These are phyloP conservation scores for Carex kokanica DNA, from an alignment of 176 grass and related monocot genomes.

Conservation along the genomic window DNA sequence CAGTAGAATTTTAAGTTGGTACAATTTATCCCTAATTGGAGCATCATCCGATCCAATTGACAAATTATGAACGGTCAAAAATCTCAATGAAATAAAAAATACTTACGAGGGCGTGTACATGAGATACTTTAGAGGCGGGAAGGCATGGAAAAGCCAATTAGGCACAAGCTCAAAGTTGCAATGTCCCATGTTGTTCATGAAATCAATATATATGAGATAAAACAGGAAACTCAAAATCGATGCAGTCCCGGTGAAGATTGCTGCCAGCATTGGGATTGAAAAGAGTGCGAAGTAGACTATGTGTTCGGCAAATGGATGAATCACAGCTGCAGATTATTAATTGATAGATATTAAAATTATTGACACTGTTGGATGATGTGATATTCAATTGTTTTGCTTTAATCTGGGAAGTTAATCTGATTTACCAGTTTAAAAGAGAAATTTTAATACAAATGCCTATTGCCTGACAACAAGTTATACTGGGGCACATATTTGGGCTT, in stretches of 20 bases:
- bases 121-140: conserved; percentile 87
- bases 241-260: conserved; percentile 30
- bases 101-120: conserved; percentile 99
- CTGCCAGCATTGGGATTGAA: conserved; percentile 43
- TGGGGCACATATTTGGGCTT: not conserved
- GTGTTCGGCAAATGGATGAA: conserved; percentile 87
- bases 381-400: not conserved
- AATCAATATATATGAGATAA: conserved; percentile 63
- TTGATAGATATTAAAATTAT: conserved; percentile 12
- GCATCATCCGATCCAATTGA: not conserved
- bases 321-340: conserved; percentile 52
- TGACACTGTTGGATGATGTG: not conserved
- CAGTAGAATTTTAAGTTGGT: not conserved
- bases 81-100: not conserved
- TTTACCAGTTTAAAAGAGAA: not conserved
- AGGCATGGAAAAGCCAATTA: conserved; percentile 53
- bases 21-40: not conserved
- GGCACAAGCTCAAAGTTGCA: conserved; percentile 92
- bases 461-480: not conserved
- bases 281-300: conserved; percentile 63
- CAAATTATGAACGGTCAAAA: not conserved
- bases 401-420: not conserved
- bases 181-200: conserved; percentile 98
- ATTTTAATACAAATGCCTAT: not conserved
- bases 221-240: conserved; percentile 38